Evolutionary conservation across 148 eudicot species (phyloP).

Genomic region (Polygonum aviculare): DNA sequence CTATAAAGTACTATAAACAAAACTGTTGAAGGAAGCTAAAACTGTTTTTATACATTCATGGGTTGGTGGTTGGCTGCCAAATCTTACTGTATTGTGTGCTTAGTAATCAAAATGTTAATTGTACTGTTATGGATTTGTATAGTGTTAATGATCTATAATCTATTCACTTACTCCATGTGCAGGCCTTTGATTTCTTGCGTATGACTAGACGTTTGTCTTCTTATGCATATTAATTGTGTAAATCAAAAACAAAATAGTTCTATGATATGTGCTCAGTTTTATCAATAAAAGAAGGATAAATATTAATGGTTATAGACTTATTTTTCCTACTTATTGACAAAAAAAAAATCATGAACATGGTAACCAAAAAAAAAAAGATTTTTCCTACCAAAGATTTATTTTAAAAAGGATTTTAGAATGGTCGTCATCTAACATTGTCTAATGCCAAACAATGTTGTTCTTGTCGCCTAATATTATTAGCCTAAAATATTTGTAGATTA

Average conservation of each 20-base stretch:
- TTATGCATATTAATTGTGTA: background rate
- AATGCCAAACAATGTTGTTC: too few species aligned
- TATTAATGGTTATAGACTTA: background rate
- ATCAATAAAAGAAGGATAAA: background rate
- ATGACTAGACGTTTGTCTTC: constrained; percentile 1
- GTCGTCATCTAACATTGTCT: too few species aligned
- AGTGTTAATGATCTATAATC: background rate
- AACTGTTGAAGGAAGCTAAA: constrained; percentile 41
- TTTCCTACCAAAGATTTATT: too few species aligned
- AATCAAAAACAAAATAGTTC: background rate
- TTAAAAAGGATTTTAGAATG: too few species aligned
- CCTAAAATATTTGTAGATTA: too few species aligned
- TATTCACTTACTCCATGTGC: background rate
- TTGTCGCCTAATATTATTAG: too few species aligned
- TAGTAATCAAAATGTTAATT: background rate
- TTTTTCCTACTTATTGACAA: background rate
- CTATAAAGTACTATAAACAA: constrained; percentile 44
- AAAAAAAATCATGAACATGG: too few species aligned
- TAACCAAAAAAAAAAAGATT: too few species aligned
- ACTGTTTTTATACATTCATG: constrained; percentile 10
- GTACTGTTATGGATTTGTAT: background rate
- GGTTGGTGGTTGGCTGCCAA: constrained; percentile 16
- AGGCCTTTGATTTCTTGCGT: background rate
- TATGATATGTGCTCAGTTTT: background rate
- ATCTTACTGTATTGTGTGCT: background rate